Evolutionary conservation across 345 rosid species (phyloP).

Genomic region (Pistacia atlantica): DNA sequence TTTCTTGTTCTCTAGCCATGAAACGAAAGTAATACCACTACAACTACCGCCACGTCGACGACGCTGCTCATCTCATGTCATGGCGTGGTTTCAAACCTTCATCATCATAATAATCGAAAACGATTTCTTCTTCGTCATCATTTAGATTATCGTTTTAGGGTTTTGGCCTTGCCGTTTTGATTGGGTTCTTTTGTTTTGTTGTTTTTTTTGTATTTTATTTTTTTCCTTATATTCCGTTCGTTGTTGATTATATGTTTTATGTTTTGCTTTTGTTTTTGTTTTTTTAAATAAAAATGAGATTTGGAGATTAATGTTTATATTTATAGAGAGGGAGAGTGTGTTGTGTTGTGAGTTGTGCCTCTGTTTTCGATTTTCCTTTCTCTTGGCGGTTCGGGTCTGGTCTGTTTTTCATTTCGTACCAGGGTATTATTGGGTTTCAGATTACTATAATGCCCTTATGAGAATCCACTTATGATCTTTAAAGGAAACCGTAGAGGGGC

Average conservation of each 20-base stretch:
- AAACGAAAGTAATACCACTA: not conserved
- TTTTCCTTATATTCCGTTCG: slow-evolving; percentile 11
- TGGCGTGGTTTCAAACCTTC: not conserved
- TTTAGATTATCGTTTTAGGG: slow-evolving; percentile 16
- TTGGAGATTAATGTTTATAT: slow-evolving; percentile 11
- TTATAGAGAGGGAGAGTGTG: not conserved
- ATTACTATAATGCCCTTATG: not conserved
- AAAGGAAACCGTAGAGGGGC: too few species aligned
- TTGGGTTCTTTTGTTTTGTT: not conserved
- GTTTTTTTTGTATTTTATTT: too few species aligned
- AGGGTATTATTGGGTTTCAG: not conserved
- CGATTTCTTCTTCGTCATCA: not conserved
- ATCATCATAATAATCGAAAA: not conserved
- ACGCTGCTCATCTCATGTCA: slow-evolving; percentile 16
- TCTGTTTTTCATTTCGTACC: not conserved
- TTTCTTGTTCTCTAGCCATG: slow-evolving; percentile 31
- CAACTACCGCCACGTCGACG: not conserved
- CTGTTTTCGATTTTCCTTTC: slow-evolving; percentile 13
- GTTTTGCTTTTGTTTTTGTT: too few species aligned
- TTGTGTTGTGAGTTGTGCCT: not conserved
- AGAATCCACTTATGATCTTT: too few species aligned
- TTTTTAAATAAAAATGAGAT: too few species aligned
- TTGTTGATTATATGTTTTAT: not conserved
- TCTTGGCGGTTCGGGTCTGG: slow-evolving; percentile 14
- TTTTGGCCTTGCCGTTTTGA: slow-evolving; percentile 19